Base-by-base conservation (phyloP, 108 stramenopile species). In the Ochromonas danica region DNA sequence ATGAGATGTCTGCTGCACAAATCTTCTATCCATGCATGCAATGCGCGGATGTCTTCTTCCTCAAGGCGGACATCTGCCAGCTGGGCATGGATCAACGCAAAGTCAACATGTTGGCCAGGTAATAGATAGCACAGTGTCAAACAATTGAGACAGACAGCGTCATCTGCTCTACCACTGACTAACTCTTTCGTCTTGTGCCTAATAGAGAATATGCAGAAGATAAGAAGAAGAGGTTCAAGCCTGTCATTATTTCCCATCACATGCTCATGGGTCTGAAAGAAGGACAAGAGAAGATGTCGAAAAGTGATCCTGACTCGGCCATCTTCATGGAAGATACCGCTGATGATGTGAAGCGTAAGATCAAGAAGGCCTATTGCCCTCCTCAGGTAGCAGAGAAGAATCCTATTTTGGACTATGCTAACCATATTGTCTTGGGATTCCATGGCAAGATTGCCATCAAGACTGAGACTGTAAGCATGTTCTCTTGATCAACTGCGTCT, bases 261-360 rank as follows among this genome's bases (percentile, higher is more conserved):
- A 90, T 90, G 89, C 82, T 90, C 39, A 94, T 91, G 78, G 99
- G 99, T 22, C 84, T 99, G 39, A 98, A 98, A 85, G 94, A 95
- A 43, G 99, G 99, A 1, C 99, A 99, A 88, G 94, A 94, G 77
- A 99, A 99, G 89, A 99, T 99, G 99, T 90, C 89, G 84, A 99
- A 99, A 85, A 93, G 92, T 42, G 96, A 98, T 91, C 96, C 99
- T 22, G 96, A 99, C 87, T 92, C 91, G 33, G 98, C 98, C 31
- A 92, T 99, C 61, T 99, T 98, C 81, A 99, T 99, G 98, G 98
- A 99, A 81, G 98, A 99, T 87, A 71, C 92, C 2, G 87, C 83
- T 1, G 94, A 90, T 70, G 94, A 95, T 86, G 96, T 97, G 33
- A 86, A 92, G 67, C 89, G 95, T 45, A 97, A 97, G 81, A 93